A percentile compares a stretch with the other conserved stretches of the same genome.
These are phyloP conservation scores for Alternaria hordeiaustralica DNA, from an alignment of 2,329 filamentous ascomycete species.

Conservation along the genomic window DNA sequence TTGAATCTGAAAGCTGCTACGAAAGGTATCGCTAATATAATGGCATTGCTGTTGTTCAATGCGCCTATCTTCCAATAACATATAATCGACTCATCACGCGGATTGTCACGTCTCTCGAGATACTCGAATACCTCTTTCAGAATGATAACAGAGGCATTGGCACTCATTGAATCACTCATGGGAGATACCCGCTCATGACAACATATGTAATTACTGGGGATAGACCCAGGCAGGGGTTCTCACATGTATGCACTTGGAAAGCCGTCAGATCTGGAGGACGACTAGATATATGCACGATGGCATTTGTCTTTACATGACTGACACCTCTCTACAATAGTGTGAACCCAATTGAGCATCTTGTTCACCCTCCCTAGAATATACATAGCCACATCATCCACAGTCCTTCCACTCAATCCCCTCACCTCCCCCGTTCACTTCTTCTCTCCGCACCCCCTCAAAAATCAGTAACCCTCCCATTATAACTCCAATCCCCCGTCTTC, in stretches of 20 bases:
- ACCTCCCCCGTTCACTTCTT: background rate
- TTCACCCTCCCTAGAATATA: background rate
- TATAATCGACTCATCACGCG: too few species aligned
- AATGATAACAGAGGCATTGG: background rate
- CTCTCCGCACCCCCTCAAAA: conserved; percentile 58
- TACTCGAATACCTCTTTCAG: background rate
- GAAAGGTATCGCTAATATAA: too few species aligned
- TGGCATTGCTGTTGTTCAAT: background rate
- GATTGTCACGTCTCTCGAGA: too few species aligned
- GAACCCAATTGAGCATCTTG: background rate
- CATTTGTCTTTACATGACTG: too few species aligned
- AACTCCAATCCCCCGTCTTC: conserved; percentile 80
- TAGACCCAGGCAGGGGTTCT: background rate
- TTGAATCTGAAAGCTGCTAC: too few species aligned
- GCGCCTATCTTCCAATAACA: too few species aligned
- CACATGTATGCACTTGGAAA: background rate
- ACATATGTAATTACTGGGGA: too few species aligned
- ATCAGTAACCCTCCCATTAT: conserved; percentile 92
- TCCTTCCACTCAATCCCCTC: too few species aligned
- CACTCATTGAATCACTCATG: background rate
- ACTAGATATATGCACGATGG: too few species aligned
- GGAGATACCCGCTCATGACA: background rate
- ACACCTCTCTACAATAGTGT: background rate
- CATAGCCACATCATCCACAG: background rate
- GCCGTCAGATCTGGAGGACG: background rate